Evolutionary conservation across 2,329 filamentous ascomycete genomes (phyloP).

Genomic region (Pyricularia sp.): DNA sequence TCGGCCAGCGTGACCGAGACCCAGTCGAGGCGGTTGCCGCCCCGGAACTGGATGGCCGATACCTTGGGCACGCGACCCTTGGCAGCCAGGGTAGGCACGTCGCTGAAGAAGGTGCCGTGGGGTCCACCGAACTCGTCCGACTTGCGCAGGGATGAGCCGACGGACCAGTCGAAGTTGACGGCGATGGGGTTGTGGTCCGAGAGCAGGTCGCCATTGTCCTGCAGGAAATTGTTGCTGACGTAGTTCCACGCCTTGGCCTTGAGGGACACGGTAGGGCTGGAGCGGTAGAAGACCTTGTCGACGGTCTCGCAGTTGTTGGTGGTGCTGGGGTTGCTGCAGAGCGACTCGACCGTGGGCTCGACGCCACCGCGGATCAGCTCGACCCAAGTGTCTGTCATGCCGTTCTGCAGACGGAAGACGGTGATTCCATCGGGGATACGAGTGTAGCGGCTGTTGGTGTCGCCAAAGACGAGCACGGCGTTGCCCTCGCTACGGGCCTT

Average conservation of each 20-base stretch:
- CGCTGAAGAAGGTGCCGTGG: conserved; percentile 41
- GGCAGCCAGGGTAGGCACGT: conserved; percentile 27
- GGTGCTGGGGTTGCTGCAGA: conserved; percentile 46
- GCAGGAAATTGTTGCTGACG: conserved; percentile 41
- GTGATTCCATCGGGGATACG: conserved; percentile 37
- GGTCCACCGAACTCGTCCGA: conserved; percentile 34
- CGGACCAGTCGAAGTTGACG: conserved; percentile 37
- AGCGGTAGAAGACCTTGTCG: conserved; percentile 53
- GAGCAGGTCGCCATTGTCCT: conserved; percentile 40
- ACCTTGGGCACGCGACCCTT: conserved; percentile 16
- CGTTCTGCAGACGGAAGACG: conserved; percentile 35
- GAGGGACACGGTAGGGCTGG: conserved; percentile 31
- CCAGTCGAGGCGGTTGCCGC: conserved; percentile 34
- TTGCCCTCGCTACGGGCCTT: conserved; percentile 42
- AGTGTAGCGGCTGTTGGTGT: conserved; percentile 54
- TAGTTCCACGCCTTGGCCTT: conserved; percentile 39
- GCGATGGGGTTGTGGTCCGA: conserved; percentile 53
- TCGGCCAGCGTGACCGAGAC: conserved; percentile 33
- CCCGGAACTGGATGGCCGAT: conserved; percentile 29
- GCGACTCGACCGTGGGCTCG: conserved; percentile 27
- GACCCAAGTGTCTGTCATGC: conserved; percentile 47
- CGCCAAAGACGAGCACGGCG: conserved; percentile 49
- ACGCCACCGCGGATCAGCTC: conserved; percentile 35
- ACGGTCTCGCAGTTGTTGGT: conserved; percentile 48
- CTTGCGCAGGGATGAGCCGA: conserved; percentile 24